Conservation (phyloP, 2,329 filamentous ascomycete genomes). For the Pezicula radicicola region DNA sequence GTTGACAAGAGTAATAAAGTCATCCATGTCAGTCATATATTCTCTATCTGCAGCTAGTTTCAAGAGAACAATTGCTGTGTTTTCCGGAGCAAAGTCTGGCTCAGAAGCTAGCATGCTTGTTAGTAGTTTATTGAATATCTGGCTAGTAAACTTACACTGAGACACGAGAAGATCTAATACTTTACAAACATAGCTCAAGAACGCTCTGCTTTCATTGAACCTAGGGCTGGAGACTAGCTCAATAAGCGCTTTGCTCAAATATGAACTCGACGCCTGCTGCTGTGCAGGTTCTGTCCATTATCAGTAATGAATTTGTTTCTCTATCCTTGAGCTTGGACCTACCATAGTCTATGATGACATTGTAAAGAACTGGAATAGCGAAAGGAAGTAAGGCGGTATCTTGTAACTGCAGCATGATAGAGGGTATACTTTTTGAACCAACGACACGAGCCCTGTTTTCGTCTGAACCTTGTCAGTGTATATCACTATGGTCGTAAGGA, state of each 20-base stretch:
- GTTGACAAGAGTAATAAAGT: conserved; percentile 49
- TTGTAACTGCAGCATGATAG: conserved; percentile 45
- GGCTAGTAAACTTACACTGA: conserved; percentile 37
- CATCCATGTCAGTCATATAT: conserved; percentile 45
- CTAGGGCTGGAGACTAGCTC: conserved; percentile 44
- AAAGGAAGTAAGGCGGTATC: conserved; percentile 47
- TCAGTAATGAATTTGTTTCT: conserved; percentile 13
- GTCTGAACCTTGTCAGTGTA: conserved; percentile 34
- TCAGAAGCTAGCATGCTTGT: conserved; percentile 21
- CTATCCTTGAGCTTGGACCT: conserved; percentile 17
- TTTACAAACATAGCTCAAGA: conserved; percentile 53
- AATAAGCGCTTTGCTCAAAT: conserved; percentile 47
- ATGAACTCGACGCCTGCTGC: conserved; percentile 47
- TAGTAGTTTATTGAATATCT: conserved; percentile 1
- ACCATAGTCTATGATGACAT: conserved; percentile 63
- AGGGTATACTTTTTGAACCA: conserved; percentile 41
- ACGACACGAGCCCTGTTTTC: conserved; percentile 57
- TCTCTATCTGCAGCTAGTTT: conserved; percentile 41
- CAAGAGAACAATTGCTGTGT: conserved; percentile 50
- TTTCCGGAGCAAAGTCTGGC: conserved; percentile 28
- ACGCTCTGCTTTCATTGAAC: conserved; percentile 36
- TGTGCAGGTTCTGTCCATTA: conserved; percentile 46
- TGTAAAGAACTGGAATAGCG: conserved; percentile 58
- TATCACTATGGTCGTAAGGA: background rate
- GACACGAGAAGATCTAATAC: conserved; percentile 50